Base-by-base conservation (phyloP, 2,329 filamentous ascomycete genomes). In the Colletotrichum truncatum region DNA sequence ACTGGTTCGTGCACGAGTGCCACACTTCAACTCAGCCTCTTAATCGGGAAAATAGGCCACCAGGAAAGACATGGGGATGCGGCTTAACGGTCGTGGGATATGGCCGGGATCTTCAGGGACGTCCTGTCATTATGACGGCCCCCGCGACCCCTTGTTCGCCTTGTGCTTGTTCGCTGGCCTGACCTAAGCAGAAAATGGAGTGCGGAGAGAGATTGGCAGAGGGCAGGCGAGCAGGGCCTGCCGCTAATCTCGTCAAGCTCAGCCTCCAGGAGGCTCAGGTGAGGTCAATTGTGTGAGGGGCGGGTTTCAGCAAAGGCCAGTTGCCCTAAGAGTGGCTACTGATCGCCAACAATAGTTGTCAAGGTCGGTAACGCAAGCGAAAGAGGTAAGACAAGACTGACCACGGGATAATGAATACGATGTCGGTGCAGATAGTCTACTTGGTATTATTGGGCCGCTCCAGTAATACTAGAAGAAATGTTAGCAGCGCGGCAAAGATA, bases 1-100 rank as follows among this genome's bases (percentile, higher is more conserved):
- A 16, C 34, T 64, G 54, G 60, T 52, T 43, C 61, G 56, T 64
- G 55, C 48, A 39, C 12, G 6, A 53, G 57, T 61, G 62, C 57
- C 49, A 62, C 62, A 65, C 51, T 23, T 55, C 49, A 66, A 57
- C 59, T 64, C 64, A 64, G 64, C 59, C 64, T 64, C 59, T 53
- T 64, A 23, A 26, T 30, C 36, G 53, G 41, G 23, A 45, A 52
- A 10, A 45, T 43, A 32, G 56, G n/a, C n/a, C n/a, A n/a, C n/a
- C 56, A 46, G 61, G 56, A 48, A 56, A 26, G 43, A 64, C 63
- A 57, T 46, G 51, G 59, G 49, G 56, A 54, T 66, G 63, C 63
- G 52, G 58, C 63, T 66, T 62, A 52, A 64, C 62, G 43, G 59
- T 53, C 26, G 46, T 66, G 36, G 43, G 38, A 53, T 58, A 46